Base-by-base conservation (phyloP, 805 yeast genomes). In the Candida coquimbonensis region DNA sequence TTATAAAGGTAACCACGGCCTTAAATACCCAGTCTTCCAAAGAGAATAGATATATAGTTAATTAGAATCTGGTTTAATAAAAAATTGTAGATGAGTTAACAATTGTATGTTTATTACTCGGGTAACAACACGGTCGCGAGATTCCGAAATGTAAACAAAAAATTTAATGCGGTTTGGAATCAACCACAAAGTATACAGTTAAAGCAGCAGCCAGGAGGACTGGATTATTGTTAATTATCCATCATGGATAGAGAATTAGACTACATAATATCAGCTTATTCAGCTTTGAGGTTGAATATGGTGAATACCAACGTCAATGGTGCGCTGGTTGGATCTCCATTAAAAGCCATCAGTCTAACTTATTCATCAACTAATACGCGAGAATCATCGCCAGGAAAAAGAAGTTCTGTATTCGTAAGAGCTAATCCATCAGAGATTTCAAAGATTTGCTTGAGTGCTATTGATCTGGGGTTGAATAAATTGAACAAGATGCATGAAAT, bases 1-100 rank as follows among this genome's bases (percentile, higher is more conserved):
- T 31, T 80, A 80, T 57, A 70, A 66, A 46, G 85, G 85, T 2
- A 66, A 69, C 40, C 87, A 81, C 53, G 87, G 87, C 12, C 33
- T 62, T 11, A 29, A 52, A 37, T 58, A 55, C 53, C 62, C 63
- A 21, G 54, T 49, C 6, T 60, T 60, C 32, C 34, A 53, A 36
- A 55, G 38, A 37, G 53, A 54, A 11, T 44, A 35, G 31, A 29
- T 29, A 9, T 21, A 29, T 29, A 9, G 19, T 17, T 7, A 29
- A 11, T 11, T 29, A 11, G 13, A 29, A 29, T 29, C 14, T 29
- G 31, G 13, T 29, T 5, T 29, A 29, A 11, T 29, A 29, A 29
- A 29, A 11, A 31, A 5, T 29, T 34, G n/a, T 21, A 21, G 24
- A 21, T 21, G 24, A 21, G 24, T 21, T 21, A 17, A 17, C 19